Evolutionary conservation across 768 basidiomycete species (phyloP), one percentile per base, ranked within the genome.

Genomic region (Boletus rubroflammeus): DNA sequence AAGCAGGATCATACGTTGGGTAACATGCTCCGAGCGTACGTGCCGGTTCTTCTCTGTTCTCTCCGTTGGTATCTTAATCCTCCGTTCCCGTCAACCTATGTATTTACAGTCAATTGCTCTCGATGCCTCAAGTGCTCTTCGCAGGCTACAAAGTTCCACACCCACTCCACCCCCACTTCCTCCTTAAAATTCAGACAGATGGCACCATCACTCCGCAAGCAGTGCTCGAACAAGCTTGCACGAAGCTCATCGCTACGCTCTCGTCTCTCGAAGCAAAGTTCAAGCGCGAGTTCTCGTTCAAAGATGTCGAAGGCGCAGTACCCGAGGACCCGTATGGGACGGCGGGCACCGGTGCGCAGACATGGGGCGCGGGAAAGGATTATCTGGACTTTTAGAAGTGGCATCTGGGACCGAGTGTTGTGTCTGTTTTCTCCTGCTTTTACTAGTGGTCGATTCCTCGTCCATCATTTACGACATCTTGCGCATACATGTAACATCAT

Each of bases 81-180:
- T 26, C 39, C 14, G 2, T 50, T 43, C 25, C 9, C 35, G 32
- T 56, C 54, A 31, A 55, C 58, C 31, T 64, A 40, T 10, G 10
- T 50, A 29, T 47, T 45, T 43, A 23, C 68, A 97, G 95, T 3
- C 93, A 99, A 80, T 86, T 98, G 28, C 85, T 98, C 32, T 73
- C 85, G 8, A 88, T 90, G 81, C 88, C 91, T 6, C 79, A 85
- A 60, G 85, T 98, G 60, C 85, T 94, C 56, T 98, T 98, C 68
- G 95, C 95, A 1, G 97, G 97, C 2, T 98, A 98, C 84, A 93
- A 95, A 75, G 93, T 94, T 36, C 96, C 96, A 0, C 97, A 98
- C 65, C 96, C 97, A 1, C 83, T 96, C 21, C 92, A 97, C 59
- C 93, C 95, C 8, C 82, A 94, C 69, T 96, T 98, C 74, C 78